These are phyloP conservation scores for Aegilops speltoides DNA, from an alignment of 176 grass and related monocot genomes.

Conservation along the genomic window DNA sequence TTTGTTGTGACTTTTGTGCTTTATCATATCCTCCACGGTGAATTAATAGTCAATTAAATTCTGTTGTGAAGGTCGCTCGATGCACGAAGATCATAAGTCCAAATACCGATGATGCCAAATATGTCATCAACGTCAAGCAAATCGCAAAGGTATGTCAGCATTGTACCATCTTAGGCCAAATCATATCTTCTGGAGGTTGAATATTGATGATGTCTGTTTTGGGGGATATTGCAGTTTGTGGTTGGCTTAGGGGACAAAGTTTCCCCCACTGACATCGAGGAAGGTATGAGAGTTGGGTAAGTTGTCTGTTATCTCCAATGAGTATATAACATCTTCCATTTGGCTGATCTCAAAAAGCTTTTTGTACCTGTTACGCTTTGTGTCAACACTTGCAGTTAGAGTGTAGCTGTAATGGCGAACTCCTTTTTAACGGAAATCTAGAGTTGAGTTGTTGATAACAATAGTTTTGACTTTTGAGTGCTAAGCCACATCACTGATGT, in stretches of 20 bases:
- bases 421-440: background rate
- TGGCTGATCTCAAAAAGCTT: background rate
- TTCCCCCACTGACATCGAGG: conserved; percentile 92
- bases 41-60: background rate
- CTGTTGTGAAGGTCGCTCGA: conserved; percentile 62
- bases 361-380: background rate
- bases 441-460: background rate
- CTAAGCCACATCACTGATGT: background rate
- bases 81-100: conserved; percentile 97
- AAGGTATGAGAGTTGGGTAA: conserved; percentile 97
- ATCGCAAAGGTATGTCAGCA: conserved; percentile 72
- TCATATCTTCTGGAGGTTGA: background rate
- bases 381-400: background rate
- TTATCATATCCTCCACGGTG: background rate
- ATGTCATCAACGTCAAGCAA: conserved; percentile 98
- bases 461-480: background rate
- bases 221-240: conserved; percentile 61
- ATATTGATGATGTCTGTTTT: no score
- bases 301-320: background rate
- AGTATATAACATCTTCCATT: background rate
- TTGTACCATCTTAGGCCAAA: background rate
- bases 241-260: conserved; percentile 95
- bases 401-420: background rate
- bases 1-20: background rate
- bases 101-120: conserved; percentile 93